phyloP scores from a whole-genome alignment of 2,329 filamentous ascomycete genomes.

The Huntiella decipiens region DNA sequence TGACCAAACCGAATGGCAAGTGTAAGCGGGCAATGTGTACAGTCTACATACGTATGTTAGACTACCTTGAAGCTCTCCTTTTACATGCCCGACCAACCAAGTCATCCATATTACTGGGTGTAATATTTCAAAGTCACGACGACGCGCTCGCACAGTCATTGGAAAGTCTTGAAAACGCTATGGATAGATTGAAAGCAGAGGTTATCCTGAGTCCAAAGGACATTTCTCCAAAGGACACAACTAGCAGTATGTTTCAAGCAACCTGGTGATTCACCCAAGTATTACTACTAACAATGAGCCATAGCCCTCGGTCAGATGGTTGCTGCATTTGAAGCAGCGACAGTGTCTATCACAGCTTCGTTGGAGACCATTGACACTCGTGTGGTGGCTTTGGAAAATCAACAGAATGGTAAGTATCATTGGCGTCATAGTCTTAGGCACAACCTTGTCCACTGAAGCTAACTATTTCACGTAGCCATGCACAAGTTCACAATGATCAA shows the following conservation, averaged over 20 bases:
- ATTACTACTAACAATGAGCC: neutral
- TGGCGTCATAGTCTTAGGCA: neutral
- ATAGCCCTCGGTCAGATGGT: conserved; percentile 20
- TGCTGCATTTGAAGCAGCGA: conserved; percentile 27
- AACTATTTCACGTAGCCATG: conserved; percentile 1
- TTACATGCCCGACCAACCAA: conserved; percentile 6
- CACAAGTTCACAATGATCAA: conserved; percentile 9
- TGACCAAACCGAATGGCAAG: conserved; percentile 1
- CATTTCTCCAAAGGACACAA: too few species aligned
- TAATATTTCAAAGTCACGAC: too few species aligned
- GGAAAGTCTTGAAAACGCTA: too few species aligned
- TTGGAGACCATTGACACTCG: conserved; percentile 8
- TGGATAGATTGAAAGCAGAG: too few species aligned
- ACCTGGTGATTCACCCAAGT: too few species aligned
- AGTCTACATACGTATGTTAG: conserved; percentile 3
- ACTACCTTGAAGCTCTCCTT: conserved; percentile 6
- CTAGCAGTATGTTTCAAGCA: too few species aligned
- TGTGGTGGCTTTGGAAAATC: conserved; percentile 4
- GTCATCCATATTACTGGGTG: neutral
- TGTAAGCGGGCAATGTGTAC: conserved; percentile 8
- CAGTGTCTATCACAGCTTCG: conserved; percentile 17
- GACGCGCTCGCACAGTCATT: too few species aligned
- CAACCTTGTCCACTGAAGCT: neutral
- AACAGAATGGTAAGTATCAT: neutral
- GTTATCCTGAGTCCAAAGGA: too few species aligned